Percentiles rank a stretch among this genome's conserved stretches.
phyloP scores from a whole-genome alignment of 148 eudicot genomes.

The Arbutus unedo region DNA sequence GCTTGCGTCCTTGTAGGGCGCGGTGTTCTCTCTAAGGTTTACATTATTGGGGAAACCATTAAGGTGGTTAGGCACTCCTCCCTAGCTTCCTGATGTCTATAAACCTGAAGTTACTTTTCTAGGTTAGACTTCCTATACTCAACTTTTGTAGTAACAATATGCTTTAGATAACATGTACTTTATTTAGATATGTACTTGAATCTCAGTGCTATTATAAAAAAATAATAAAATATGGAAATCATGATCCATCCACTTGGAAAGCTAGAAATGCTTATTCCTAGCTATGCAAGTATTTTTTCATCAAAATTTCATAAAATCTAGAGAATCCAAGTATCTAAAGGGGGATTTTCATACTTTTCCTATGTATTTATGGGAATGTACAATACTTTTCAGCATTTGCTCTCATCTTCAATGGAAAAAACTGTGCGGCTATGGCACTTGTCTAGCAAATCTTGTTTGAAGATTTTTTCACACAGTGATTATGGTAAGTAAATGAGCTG shows the following conservation, averaged over 20 bases:
- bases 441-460: slow-evolving; percentile 82
- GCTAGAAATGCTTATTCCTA: background rate
- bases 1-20: no score
- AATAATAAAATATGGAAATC: background rate
- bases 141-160: no score
- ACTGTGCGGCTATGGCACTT: slow-evolving; percentile 95
- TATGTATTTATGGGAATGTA: background rate
- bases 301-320: background rate
- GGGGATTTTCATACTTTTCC: background rate
- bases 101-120: no score
- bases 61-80: no score
- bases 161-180: no score
- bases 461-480: slow-evolving; percentile 96
- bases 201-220: background rate
- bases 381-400: slow-evolving; percentile 64
- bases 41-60: no score
- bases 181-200: no score
- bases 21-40: no score
- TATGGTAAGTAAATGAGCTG: slow-evolving; percentile 60
- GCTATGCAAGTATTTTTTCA: background rate
- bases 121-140: no score
- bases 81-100: no score
- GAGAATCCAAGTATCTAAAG: background rate
- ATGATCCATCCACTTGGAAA: background rate
- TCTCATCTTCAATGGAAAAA: slow-evolving; percentile 99